phyloP scores from a whole-genome alignment of 163 green algal genomes.

The Scenedesmus sp. region DNA sequence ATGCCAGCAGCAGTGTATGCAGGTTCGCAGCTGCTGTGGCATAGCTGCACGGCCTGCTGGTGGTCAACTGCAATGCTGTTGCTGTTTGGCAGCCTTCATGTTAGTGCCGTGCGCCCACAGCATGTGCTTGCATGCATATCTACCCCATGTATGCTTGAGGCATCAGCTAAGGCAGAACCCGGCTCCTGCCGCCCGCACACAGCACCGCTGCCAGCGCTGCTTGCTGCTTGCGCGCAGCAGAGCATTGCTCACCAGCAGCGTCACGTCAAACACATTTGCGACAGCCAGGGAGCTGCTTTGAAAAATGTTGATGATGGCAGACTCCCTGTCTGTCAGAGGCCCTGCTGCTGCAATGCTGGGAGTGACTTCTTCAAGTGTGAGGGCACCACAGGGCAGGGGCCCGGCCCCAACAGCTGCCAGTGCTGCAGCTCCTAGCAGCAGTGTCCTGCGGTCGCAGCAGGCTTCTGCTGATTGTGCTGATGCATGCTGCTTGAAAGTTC shows the following conservation, averaged over 20 bases:
- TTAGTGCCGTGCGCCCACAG: too few species aligned
- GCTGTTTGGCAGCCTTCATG: too few species aligned
- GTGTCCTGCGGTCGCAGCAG: neutral
- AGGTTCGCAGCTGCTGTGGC: too few species aligned
- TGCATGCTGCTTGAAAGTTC: neutral
- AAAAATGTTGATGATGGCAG: constrained; percentile 73
- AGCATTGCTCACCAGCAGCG: constrained; percentile 63
- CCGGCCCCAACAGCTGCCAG: neutral
- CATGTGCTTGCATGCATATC: too few species aligned
- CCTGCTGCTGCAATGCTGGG: constrained; percentile 13
- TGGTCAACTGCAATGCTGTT: too few species aligned
- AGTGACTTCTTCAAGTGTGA: constrained; percentile 44
- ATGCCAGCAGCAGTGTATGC: neutral
- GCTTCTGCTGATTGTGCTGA: constrained; percentile 11
- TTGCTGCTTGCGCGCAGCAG: neutral
- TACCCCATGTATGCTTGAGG: too few species aligned
- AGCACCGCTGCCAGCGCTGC: too few species aligned
- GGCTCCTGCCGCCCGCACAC: neutral
- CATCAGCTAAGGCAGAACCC: neutral
- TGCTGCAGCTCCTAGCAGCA: constrained; percentile 29
- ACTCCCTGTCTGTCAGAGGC: constrained; percentile 53
- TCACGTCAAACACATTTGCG: constrained; percentile 82
- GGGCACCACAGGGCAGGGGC: neutral
- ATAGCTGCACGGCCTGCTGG: too few species aligned
- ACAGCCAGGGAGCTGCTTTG: constrained; percentile 70